phyloP scores from a whole-genome alignment of 495 filamentous ascomycete genomes.

The Penicillium lividum region DNA sequence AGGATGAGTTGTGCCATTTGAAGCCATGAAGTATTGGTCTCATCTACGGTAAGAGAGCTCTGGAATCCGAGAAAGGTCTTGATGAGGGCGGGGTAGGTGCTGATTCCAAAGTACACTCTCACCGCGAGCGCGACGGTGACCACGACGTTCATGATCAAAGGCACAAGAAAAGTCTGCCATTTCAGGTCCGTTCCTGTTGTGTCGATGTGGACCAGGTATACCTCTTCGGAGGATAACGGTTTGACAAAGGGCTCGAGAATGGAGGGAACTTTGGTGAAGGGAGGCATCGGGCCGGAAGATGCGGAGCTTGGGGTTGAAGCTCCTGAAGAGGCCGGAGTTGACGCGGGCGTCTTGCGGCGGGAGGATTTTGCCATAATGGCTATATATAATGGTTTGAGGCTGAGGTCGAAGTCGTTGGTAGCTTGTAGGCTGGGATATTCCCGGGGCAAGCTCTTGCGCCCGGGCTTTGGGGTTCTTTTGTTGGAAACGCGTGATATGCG shows the following conservation, averaged over 20 bases:
- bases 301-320: slow-evolving; percentile 40
- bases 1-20: slow-evolving; percentile 51
- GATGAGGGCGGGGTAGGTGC: slow-evolving; percentile 66
- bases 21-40: slow-evolving; percentile 47
- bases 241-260: slow-evolving; percentile 61
- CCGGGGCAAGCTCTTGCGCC: slow-evolving; percentile 2
- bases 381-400: background rate
- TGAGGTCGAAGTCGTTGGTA: background rate
- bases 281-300: slow-evolving; percentile 49
- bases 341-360: slow-evolving; percentile 33
- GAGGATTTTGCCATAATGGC: slow-evolving; percentile 44
- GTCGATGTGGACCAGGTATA: slow-evolving; percentile 84
- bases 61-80: slow-evolving; percentile 59
- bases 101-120: slow-evolving; percentile 60
- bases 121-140: slow-evolving; percentile 59
- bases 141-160: slow-evolving; percentile 65
- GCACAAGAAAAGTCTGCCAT: slow-evolving; percentile 72
- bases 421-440: background rate
- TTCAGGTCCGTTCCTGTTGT: slow-evolving; percentile 62
- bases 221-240: slow-evolving; percentile 58
- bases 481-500: slow-evolving; percentile 13
- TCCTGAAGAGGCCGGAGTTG: slow-evolving; percentile 34
- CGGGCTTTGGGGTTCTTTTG: slow-evolving; percentile 9
- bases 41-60: slow-evolving; percentile 60
- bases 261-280: slow-evolving; percentile 63